Base-by-base conservation (phyloP, 768 basidiomycete species). In the Tricholoma furcatifolium region DNA sequence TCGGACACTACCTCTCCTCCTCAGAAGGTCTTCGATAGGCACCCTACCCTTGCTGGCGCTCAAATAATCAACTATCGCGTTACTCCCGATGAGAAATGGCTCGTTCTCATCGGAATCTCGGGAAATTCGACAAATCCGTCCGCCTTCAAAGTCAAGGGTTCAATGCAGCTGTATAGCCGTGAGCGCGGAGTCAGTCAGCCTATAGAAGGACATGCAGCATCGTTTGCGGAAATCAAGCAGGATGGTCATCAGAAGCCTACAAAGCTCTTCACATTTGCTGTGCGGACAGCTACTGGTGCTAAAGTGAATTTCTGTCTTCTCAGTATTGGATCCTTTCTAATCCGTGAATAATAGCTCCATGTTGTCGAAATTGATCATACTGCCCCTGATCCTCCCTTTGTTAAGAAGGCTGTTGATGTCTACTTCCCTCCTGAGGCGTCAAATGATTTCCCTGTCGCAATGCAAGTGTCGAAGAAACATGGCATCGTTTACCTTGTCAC, bases 41-140 rank as follows among this genome's bases (percentile, higher is more conserved):
- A 98, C 67, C 84, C 92, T 2, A 88, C 92, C n/a, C 86, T 98
- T 53, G 82, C 85, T 50, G 94, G 93, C 45, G 85, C 92, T 53
- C 97, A 98, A 71, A 98, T 99, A 54, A 99, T 98, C 77, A 98
- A 98, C 75, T 98, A 99, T 72, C 91, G 96, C 44, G 80, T 87
- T 31, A 91, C 93, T 2, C 69, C 84, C 8, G 97, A 98, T 60
- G 96, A 96, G 67, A 95, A 97, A 66, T 99, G 97, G 97, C 81
- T 97, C 42, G 95, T 98, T 30, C 81, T 99, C 50, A 82, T 98
- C 57, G 97, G 97, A 44, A 99, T 98, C 60, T 87, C 93, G 0
- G 89, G 90, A 40, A 95, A 95, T 71, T 75, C 90, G 2, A 88
- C 88, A 44, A 96, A 96, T 70, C 94, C 95, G 6, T 89, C 87